phyloP scores from a whole-genome alignment of 2,329 filamentous ascomycete species.

The Didymella keratinophila region DNA sequence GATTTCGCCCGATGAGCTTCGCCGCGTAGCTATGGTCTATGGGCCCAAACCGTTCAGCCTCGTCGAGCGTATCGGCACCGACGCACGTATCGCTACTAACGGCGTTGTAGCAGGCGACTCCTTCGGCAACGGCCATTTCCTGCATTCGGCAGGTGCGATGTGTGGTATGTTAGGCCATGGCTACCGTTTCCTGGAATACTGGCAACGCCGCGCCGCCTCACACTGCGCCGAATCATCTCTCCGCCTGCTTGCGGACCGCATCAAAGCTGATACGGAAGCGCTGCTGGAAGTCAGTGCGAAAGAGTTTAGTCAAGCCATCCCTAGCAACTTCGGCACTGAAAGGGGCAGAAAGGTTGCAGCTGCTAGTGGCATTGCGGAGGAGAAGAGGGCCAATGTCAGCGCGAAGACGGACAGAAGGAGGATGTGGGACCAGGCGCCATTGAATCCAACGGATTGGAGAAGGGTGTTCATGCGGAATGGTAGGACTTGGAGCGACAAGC shows the following conservation, averaged over 20 bases:
- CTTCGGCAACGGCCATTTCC: conserved; percentile 29
- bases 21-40: conserved; percentile 25
- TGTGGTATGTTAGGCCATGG: conserved; percentile 29
- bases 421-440: conserved; percentile 21
- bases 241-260: conserved; percentile 25
- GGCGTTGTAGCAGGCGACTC: conserved; percentile 27
- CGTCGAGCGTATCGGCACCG: conserved; percentile 24
- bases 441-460: conserved; percentile 30
- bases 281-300: conserved; percentile 28
- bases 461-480: conserved; percentile 27
- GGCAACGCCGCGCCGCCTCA: conserved; percentile 21
- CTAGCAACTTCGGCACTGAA: conserved; percentile 28
- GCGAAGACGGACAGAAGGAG: conserved; percentile 15
- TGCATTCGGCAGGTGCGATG: conserved; percentile 28
- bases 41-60: conserved; percentile 30
- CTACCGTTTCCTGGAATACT: conserved; percentile 27
- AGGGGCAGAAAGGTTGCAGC: conserved; percentile 22
- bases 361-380: conserved; percentile 25
- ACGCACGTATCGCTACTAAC: conserved; percentile 26
- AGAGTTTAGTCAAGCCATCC: conserved; percentile 30
- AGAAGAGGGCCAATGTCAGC: conserved; percentile 17
- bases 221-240: conserved; percentile 24
- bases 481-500: conserved; percentile 20
- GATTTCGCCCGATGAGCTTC: conserved; percentile 23
- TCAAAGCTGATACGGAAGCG: conserved; percentile 26